Conservation (phyloP, 2,329 filamentous ascomycete species). For the Colletotrichum nymphaeae region DNA sequence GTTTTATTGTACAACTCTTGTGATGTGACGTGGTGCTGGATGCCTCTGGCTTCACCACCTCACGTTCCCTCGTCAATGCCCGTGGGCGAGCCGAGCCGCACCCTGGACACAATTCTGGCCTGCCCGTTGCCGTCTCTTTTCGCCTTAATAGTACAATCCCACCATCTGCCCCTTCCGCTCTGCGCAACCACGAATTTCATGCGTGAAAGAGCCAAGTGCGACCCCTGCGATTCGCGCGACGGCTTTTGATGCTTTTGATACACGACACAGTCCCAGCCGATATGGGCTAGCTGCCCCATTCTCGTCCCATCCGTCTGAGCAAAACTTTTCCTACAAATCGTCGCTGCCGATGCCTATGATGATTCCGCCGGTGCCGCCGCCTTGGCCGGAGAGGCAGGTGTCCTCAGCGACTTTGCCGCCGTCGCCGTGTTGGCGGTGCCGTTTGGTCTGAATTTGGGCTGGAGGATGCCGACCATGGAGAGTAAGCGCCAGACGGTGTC, state of each 20-base stretch:
- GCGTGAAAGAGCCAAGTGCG: not conserved
- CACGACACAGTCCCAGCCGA: not conserved
- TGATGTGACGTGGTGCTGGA: not conserved
- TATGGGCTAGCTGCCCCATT: not conserved
- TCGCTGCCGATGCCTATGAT: not conserved
- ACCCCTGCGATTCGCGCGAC: not conserved
- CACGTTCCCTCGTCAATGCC: not conserved
- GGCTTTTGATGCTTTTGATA: not conserved
- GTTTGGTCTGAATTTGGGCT: conserved; percentile 46
- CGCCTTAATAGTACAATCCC: not conserved
- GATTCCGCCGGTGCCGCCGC: not conserved
- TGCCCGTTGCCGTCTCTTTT: not conserved
- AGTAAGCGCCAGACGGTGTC: conserved; percentile 90
- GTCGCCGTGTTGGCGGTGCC: conserved; percentile 28
- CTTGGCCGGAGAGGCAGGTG: not conserved
- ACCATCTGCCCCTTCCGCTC: not conserved
- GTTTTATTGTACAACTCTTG: conserved; percentile 16
- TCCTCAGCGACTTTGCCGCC: conserved; percentile 32
- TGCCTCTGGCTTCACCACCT: not conserved
- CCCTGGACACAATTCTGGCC: not conserved
- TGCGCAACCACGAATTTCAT: not conserved
- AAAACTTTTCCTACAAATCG: not conserved
- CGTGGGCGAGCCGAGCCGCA: not conserved
- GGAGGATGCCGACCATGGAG: conserved; percentile 71
- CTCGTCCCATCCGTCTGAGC: not conserved